These are phyloP conservation scores for Gillenia trifoliata DNA, from an alignment of 306 rosid species.

Conservation along the genomic window DNA sequence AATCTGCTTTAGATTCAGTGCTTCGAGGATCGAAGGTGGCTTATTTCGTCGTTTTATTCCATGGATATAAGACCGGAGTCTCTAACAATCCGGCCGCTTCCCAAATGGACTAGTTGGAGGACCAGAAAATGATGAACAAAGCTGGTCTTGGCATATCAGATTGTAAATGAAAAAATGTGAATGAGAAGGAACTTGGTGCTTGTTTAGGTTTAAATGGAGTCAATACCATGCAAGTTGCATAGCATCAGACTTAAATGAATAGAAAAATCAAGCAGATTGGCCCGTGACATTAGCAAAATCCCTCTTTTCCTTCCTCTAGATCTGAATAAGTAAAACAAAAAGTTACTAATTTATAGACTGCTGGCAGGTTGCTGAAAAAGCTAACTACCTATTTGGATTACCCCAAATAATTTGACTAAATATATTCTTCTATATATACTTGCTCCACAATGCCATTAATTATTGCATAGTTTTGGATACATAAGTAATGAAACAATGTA, in stretches of 20 bases:
- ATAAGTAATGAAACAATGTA: neutral
- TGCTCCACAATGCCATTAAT: neutral
- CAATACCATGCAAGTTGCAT: neutral
- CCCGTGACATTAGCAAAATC: neutral
- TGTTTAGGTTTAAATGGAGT: neutral
- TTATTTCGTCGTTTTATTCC: neutral
- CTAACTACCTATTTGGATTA: conserved; percentile 2
- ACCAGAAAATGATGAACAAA: conserved; percentile 4
- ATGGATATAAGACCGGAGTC: conserved; percentile 3
- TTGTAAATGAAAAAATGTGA: neutral
- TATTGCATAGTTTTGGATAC: neutral
- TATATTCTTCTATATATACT: neutral
- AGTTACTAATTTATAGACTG: neutral
- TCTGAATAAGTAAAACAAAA: neutral
- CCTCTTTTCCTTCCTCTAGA: neutral
- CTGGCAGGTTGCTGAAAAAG: neutral
- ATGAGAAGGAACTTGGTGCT: neutral
- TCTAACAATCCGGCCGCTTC: conserved; percentile 10
- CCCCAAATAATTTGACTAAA: neutral
- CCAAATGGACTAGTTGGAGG: conserved; percentile 4
- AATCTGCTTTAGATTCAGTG: neutral
- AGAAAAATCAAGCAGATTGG: neutral
- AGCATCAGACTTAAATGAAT: neutral
- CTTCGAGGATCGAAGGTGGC: neutral
- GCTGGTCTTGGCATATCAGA: conserved; percentile 3